phyloP scores from a whole-genome alignment of 2,329 filamentous ascomycete species.

The Colletotrichum coccodes region DNA sequence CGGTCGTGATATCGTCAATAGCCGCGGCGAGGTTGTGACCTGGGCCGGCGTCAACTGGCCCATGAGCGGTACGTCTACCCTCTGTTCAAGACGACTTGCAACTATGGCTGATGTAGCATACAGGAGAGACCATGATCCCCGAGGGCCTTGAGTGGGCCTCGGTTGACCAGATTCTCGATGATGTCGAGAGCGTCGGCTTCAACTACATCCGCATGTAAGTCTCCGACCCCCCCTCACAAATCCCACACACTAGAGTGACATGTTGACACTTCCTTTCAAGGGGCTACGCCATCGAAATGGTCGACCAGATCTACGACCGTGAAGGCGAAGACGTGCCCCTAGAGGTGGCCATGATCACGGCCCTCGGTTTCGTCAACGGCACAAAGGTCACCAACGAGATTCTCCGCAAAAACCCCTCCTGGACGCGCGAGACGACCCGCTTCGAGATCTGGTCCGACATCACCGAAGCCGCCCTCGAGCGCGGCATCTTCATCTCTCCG shows the following conservation, averaged over 20 bases:
- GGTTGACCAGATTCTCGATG: conserved; percentile 56
- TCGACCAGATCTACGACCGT: conserved; percentile 58
- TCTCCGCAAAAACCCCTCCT: conserved; percentile 60
- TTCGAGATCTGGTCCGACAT: conserved; percentile 50
- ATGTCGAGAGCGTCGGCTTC: conserved; percentile 62
- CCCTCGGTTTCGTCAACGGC: conserved; percentile 58
- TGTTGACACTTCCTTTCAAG: conserved; percentile 22
- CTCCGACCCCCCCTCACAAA: too few species aligned
- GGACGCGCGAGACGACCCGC: conserved; percentile 63
- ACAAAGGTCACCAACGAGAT: conserved; percentile 56
- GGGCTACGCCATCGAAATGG: conserved; percentile 66
- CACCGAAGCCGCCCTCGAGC: conserved; percentile 28
- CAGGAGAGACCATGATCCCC: conserved; percentile 66
- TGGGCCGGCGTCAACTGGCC: conserved; percentile 64
- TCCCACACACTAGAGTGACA: too few species aligned
- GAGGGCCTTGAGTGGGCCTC: conserved; percentile 66
- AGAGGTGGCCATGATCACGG: conserved; percentile 48
- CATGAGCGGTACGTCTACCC: conserved; percentile 64
- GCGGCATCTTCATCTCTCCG: conserved; percentile 51
- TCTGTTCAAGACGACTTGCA: conserved; percentile 50
- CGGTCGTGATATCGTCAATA: conserved; percentile 50
- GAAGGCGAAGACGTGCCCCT: conserved; percentile 51
- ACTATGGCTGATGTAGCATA: conserved; percentile 64
- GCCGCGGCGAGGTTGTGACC: conserved; percentile 46
- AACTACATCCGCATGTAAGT: conserved; percentile 60